These are phyloP conservation scores for Gentiana macrophylla DNA, from an alignment of 257 asterid genomes.

Conservation along the genomic window DNA sequence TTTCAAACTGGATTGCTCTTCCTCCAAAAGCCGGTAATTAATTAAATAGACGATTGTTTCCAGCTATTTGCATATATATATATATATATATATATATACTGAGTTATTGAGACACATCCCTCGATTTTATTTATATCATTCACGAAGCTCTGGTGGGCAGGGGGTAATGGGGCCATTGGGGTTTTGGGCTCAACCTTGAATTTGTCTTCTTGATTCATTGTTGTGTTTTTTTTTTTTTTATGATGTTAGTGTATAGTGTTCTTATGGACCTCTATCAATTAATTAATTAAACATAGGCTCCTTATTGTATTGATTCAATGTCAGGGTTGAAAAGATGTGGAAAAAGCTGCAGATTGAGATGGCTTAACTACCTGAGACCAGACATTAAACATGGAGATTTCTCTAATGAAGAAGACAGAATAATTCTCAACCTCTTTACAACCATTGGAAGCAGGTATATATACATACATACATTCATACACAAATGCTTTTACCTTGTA, in stretches of 20 bases:
- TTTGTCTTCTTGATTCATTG: too few species aligned
- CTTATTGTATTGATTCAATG: neutral
- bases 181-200: too few species aligned
- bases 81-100: too few species aligned
- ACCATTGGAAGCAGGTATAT: constrained; percentile 80
- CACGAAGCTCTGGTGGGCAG: too few species aligned
- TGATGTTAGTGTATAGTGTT: too few species aligned
- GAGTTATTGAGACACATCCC: too few species aligned
- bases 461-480: neutral
- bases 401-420: constrained; percentile 54
- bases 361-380: constrained; percentile 87
- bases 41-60: too few species aligned
- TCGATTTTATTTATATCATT: too few species aligned
- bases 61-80: too few species aligned
- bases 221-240: too few species aligned
- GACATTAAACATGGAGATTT: constrained; percentile 79
- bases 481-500: neutral
- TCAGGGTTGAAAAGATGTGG: constrained; percentile 71
- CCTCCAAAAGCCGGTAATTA: constrained; percentile 65
- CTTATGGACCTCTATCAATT: too few species aligned
- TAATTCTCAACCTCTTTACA: constrained; percentile 58
- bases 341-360: constrained; percentile 77
- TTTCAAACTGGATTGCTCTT: constrained; percentile 82
- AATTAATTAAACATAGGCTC: neutral
- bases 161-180: too few species aligned